phyloP scores from a whole-genome alignment of 75 land plant genomes.

The Cryptomeria japonica region DNA sequence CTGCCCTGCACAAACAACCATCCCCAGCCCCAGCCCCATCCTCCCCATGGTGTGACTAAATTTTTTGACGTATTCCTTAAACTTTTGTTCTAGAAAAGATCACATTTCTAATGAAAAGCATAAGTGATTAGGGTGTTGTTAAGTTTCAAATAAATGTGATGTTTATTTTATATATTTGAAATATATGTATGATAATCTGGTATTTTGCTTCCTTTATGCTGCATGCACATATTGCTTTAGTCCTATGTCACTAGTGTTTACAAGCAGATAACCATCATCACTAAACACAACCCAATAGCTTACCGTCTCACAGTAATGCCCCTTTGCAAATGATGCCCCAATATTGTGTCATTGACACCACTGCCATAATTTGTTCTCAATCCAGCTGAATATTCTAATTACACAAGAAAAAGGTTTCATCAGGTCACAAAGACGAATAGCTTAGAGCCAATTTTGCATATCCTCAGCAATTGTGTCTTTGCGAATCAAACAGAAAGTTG shows the following conservation, averaged over 20 bases:
- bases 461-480: too few relatives aligned
- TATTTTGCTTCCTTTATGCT: not conserved
- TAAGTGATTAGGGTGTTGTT: too few relatives aligned
- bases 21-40: too few relatives aligned
- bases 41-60: too few relatives aligned
- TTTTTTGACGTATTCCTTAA: too few relatives aligned
- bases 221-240: not conserved
- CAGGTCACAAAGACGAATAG: not conserved
- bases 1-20: too few relatives aligned
- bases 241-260: not conserved
- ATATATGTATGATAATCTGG: too few relatives aligned
- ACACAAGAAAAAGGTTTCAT: not conserved
- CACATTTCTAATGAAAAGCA: too few relatives aligned
- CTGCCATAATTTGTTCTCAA: not conserved
- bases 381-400: not conserved
- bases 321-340: not conserved
- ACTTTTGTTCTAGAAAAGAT: too few relatives aligned
- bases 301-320: not conserved
- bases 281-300: not conserved
- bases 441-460: too few relatives aligned
- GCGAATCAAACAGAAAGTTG: not conserved
- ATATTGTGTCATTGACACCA: not conserved
- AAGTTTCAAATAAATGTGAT: too few relatives aligned
- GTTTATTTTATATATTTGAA: too few relatives aligned
- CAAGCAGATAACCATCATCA: not conserved